Conservation (phyloP, 2,329 filamentous ascomycete species). For the Botryotinia calthae region DNA sequence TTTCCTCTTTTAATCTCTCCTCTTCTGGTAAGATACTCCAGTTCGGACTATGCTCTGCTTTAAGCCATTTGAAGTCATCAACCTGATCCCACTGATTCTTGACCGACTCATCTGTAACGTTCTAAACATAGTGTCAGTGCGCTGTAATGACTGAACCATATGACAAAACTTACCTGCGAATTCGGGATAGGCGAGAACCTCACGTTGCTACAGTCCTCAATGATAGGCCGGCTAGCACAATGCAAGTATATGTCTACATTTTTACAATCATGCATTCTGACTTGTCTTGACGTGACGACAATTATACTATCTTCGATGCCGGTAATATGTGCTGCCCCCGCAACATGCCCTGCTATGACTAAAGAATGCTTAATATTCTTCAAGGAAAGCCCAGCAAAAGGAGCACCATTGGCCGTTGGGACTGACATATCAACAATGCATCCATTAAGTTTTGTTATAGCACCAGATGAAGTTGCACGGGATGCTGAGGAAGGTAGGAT, state of each 20-base stretch:
- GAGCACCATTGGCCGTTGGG: slow-evolving; percentile 56
- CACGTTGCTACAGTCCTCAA: slow-evolving; percentile 80
- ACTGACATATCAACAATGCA: slow-evolving; percentile 81
- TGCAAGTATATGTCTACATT: slow-evolving; percentile 82
- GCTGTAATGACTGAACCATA: background rate
- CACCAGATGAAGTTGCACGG: slow-evolving; percentile 69
- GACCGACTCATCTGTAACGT: slow-evolving; percentile 32
- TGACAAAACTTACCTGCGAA: slow-evolving; percentile 57
- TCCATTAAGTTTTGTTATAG: slow-evolving; percentile 63
- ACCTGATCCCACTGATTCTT: slow-evolving; percentile 83
- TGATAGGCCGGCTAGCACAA: slow-evolving; percentile 82
- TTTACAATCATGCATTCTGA: slow-evolving; percentile 84
- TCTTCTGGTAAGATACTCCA: slow-evolving; percentile 69
- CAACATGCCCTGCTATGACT: slow-evolving; percentile 74
- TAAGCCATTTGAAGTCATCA: slow-evolving; percentile 98
- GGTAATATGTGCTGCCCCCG: slow-evolving; percentile 82
- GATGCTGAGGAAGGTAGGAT: slow-evolving; percentile 70
- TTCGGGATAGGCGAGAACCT: slow-evolving; percentile 75
- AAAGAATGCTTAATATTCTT: slow-evolving; percentile 69
- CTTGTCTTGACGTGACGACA: slow-evolving; percentile 79
- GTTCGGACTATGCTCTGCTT: slow-evolving; percentile 80
- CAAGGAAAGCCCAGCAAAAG: slow-evolving; percentile 69
- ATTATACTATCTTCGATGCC: slow-evolving; percentile 69
- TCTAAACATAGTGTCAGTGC: slow-evolving; percentile 27
- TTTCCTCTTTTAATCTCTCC: slow-evolving; percentile 56